Base-by-base conservation (phyloP, 768 basidiomycete genomes). In the Lactarius indigo region DNA sequence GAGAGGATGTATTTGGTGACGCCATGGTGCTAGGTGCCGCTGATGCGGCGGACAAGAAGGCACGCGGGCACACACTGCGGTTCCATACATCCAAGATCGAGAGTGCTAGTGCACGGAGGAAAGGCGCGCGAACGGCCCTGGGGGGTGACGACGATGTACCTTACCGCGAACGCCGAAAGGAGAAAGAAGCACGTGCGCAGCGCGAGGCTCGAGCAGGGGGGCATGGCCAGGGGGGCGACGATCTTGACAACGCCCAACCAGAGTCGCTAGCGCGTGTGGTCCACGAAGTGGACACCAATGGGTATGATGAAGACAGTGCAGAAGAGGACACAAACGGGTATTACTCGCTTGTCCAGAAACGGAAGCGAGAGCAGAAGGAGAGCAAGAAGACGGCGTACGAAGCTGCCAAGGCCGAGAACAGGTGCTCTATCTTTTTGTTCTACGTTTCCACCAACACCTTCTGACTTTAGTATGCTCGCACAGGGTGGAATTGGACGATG, bases 131-230 rank as follows among this genome's bases (percentile, higher is more conserved):
- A 64, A 84, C 83, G 30, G 86, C 90, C 5, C 75, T 87, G 61
- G 90, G 92, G 35, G 97, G 97, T 20, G 97, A 99, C 74, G 96
- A 98, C 72, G 97, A 99, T 73, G 82, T 98, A 57, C 97, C 97
- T 20, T 93, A 96, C 73, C 84, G 87, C 54, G 91, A 93, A 73
- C 80, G 89, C 58, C 82, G 81, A 78, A 88, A 84, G 74, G 85
- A 86, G 66, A 82, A 80, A 69, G 87, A 90, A 64, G 78, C 78
- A 35, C 81, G 85, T 59, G 68, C 83, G 60, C 82, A 81, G 59
- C 84, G 82, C 74, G 88, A 87, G 75, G 79, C 80, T 20, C 81
- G 81, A 57, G 78, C 75, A 52, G 78, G 80, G 56, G 75, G 78
- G 54, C 79, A 74, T 58, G 81, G 79, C 54, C 81, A 82, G 73